These are phyloP conservation scores for Nectriaceae sp. DNA, from an alignment of 2,329 filamentous ascomycete genomes.

Conservation along the genomic window DNA sequence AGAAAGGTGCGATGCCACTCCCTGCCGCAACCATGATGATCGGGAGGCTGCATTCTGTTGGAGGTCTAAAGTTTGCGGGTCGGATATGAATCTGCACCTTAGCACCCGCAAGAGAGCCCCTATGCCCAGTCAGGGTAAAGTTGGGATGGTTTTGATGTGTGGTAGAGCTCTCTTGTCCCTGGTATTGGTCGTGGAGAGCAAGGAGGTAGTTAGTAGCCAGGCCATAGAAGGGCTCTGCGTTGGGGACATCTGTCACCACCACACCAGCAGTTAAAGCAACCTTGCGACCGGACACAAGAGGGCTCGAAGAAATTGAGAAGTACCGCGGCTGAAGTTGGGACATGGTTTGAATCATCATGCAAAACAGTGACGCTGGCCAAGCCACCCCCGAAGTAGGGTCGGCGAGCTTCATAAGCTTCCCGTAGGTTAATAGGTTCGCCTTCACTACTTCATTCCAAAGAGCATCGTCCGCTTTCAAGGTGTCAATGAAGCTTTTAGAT, in stretches of 20 bases:
- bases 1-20: background rate
- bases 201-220: background rate
- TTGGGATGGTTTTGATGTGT: background rate
- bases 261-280: background rate
- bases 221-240: background rate
- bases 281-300: background rate
- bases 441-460: background rate
- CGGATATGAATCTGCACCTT: background rate
- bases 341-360: background rate
- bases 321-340: background rate
- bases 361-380: background rate
- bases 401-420: background rate
- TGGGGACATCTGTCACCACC: background rate
- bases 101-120: background rate
- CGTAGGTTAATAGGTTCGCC: background rate
- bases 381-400: background rate
- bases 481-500: background rate
- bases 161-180: background rate
- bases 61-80: background rate
- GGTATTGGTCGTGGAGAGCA: background rate
- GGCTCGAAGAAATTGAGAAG: background rate
- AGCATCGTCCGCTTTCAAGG: background rate
- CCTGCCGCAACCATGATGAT: background rate
- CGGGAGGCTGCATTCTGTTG: background rate
- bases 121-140: background rate